Conservation (phyloP, 208 protist species). For the Acanthamoeba lugdunensis region DNA sequence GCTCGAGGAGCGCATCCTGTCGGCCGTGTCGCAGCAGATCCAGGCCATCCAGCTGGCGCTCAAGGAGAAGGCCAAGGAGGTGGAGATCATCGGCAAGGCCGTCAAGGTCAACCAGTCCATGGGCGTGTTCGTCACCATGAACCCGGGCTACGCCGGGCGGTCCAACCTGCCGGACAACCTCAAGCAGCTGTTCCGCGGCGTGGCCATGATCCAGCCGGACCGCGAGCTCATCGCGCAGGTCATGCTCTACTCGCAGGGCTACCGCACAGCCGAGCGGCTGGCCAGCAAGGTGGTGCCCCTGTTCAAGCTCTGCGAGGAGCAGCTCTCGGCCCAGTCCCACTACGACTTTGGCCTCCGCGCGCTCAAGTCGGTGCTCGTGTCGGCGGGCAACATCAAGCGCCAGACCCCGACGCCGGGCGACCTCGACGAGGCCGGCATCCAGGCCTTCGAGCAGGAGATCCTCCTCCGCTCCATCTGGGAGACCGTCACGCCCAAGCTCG, state of each 20-base stretch:
- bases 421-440: background rate
- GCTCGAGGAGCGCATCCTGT: conserved; percentile 98
- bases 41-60: conserved; percentile 91
- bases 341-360: conserved; percentile 99
- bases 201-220: conserved; percentile 98
- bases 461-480: conserved; percentile 94
- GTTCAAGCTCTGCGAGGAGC: conserved; percentile 97
- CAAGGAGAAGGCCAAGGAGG: conserved; percentile 83
- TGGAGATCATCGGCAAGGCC: conserved; percentile 92
- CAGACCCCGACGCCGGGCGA: conserved; percentile 47
- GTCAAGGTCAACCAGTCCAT: conserved; percentile 93
- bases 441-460: conserved; percentile 90
- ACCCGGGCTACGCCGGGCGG: conserved; percentile 99
- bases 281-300: conserved; percentile 97
- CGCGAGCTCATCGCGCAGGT: conserved; percentile 98
- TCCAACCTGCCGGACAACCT: conserved; percentile 99
- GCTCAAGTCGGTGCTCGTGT: conserved; percentile 98
- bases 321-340: conserved; percentile 97
- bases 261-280: conserved; percentile 95
- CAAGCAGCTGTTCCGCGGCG: conserved; percentile 98
- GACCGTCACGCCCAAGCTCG: conserved; percentile 97
- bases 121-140: conserved; percentile 99
- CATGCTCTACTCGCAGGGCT: conserved; percentile 99
- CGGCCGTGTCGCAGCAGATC: conserved; percentile 99
- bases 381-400: conserved; percentile 96